Evolutionary conservation across 2,329 filamentous ascomycete genomes (phyloP).

Genomic region (Escovopsis sp.): DNA sequence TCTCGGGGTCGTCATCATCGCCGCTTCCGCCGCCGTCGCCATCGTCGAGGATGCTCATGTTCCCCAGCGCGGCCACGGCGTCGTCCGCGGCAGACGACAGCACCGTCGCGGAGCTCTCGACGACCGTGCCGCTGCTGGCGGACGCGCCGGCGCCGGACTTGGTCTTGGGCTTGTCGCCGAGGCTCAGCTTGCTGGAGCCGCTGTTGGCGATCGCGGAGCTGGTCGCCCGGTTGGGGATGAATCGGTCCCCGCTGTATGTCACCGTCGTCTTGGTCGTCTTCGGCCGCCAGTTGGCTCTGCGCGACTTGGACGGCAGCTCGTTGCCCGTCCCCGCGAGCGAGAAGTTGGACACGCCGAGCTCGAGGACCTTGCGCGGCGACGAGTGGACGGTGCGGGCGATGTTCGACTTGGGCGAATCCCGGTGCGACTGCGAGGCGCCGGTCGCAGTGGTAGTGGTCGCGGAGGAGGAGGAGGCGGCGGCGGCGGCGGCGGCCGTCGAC

Average conservation of each 20-base stretch:
- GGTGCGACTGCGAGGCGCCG: slow-evolving; percentile 30
- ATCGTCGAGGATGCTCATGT: slow-evolving; percentile 59
- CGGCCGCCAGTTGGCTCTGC: slow-evolving; percentile 37
- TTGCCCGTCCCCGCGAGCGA: slow-evolving; percentile 69
- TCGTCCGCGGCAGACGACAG: slow-evolving; percentile 72
- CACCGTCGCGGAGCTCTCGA: slow-evolving; percentile 54
- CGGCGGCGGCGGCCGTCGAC: slow-evolving; percentile 8
- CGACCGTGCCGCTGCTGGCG: slow-evolving; percentile 54
- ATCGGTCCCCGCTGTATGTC: slow-evolving; percentile 73
- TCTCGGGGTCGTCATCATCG: slow-evolving; percentile 45
- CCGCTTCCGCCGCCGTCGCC: slow-evolving; percentile 29
- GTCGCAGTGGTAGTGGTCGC: not conserved
- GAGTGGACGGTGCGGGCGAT: slow-evolving; percentile 63
- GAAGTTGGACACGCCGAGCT: slow-evolving; percentile 88
- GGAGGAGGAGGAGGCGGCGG: slow-evolving; percentile 31
- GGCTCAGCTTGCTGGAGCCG: slow-evolving; percentile 70
- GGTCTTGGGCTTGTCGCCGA: slow-evolving; percentile 52
- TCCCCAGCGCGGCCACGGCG: slow-evolving; percentile 63
- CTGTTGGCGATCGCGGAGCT: slow-evolving; percentile 77
- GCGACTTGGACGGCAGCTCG: slow-evolving; percentile 47
- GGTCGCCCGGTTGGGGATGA: slow-evolving; percentile 85
- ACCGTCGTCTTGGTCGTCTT: slow-evolving; percentile 64
- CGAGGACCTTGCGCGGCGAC: slow-evolving; percentile 68
- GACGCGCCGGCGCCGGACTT: slow-evolving; percentile 55
- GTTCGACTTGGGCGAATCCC: slow-evolving; percentile 92